Evolutionary conservation across 1,284 basidiomycete species (phyloP), one percentile per base, ranked within the genome.

Genomic region (Cryptococcus sp.): DNA sequence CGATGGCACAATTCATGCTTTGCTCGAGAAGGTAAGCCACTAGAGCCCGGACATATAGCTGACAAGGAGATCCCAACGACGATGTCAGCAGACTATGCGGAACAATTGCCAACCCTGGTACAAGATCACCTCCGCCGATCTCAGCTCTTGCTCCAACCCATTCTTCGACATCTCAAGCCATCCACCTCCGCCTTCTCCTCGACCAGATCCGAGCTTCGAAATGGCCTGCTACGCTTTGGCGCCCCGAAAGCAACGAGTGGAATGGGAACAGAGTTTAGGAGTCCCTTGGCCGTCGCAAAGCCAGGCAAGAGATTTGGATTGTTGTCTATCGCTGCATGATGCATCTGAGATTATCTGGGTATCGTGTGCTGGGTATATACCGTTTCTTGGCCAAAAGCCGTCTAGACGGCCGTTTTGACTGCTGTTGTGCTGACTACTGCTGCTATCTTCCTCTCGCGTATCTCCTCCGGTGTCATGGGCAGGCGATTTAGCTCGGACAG

Each of bases 401-500:
- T 6, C 25, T 31, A 74, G 39, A 66, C 71, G 43, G 88, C 86
- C 43, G 77, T 81, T 71, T 91, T 91, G 79, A 86, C 85, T 39
- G 87, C 87, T 12, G 89, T 85, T 16, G 81, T 76, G 58, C 84
- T 87, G 23, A 80, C 74, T 10, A 86, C 83, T 26, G 90, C 80
- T 47, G 82, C 80, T 63, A 86, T 80, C 24, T 72, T 77, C 50
- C 83, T 80, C 21, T 66, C 67, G 0, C 45, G 35, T 5, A 60
- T 31, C 22, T 66, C 54, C 5, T 44, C 38, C 25, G 35, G 50
- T 53, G 14, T 47, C 41, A 51, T 77, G 59, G 43, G 75, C 70
- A 52, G 73, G 60, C 19, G 69, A 45, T 57, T 73, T 34, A 74
- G 73, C 51, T 69, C 75, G 49, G 79, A 81, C 7, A 92, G 73